Percentiles rank a stretch among this genome's conserved stretches.
Evolutionary conservation across 148 eudicot genomes (phyloP).

Genomic region (Salicornia ramosissima): DNA sequence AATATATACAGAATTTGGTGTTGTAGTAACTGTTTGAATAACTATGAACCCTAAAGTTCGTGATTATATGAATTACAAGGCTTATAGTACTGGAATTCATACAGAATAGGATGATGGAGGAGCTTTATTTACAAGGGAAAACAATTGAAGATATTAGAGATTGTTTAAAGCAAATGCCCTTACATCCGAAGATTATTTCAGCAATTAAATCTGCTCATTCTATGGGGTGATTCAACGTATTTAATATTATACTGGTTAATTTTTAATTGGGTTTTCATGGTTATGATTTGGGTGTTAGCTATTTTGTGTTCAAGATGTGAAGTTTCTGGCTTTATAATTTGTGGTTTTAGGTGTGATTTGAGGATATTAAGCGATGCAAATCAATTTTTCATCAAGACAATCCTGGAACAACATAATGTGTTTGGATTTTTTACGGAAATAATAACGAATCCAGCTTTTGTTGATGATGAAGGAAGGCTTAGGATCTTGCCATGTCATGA

Average conservation of each 20-base stretch:
- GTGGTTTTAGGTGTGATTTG: conserved; percentile 64
- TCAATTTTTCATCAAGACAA: conserved; percentile 61
- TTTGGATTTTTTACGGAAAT: conserved; percentile 57
- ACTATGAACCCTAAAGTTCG: background rate
- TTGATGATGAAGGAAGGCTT: conserved; percentile 58
- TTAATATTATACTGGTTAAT: background rate
- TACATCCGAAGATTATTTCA: conserved; percentile 45
- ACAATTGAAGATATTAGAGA: conserved; percentile 55
- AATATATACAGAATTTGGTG: background rate
- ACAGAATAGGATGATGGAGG: conserved; percentile 81
- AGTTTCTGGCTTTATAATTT: conserved; percentile 6
- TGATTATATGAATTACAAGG: too few relatives aligned
- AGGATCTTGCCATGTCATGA: conserved; percentile 69
- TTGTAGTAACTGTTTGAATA: too few relatives aligned
- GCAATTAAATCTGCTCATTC: conserved; percentile 66
- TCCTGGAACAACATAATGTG: conserved; percentile 56
- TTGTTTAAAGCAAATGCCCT: conserved; percentile 61
- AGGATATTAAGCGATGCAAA: conserved; percentile 82
- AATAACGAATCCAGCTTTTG: conserved; percentile 50
- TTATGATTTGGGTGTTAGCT: background rate
- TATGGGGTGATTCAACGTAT: conserved; percentile 43
- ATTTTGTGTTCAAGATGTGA: background rate
- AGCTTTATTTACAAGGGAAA: conserved; percentile 59
- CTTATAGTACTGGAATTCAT: background rate
- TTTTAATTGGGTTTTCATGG: background rate